Evolutionary conservation across 176 grass and related monocot genomes (phyloP).

Genomic region (Eragrostis curvula): DNA sequence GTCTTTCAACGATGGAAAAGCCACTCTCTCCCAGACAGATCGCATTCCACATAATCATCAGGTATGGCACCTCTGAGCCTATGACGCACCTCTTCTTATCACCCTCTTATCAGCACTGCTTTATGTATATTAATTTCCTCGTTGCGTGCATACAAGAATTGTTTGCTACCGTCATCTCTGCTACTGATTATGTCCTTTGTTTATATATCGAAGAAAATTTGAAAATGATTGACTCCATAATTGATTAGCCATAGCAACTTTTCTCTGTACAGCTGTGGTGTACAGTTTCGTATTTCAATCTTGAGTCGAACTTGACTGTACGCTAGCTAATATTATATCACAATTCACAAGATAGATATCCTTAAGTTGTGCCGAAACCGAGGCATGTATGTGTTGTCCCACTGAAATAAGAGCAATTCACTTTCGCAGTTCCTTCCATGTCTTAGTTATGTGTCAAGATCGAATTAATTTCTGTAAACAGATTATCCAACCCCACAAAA

Average conservation of each 20-base stretch:
- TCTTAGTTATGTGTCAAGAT: neutral
- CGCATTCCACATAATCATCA: constrained; percentile 39
- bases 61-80: constrained; percentile 48
- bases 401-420: constrained; percentile 32
- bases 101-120: constrained; percentile 32
- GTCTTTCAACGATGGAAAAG: constrained; percentile 59
- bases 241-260: constrained; percentile 15
- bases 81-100: constrained; percentile 11
- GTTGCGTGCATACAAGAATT: constrained; percentile 15
- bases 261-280: neutral
- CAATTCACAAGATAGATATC: neutral
- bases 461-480: neutral
- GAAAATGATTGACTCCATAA: neutral
- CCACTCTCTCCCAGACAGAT: neutral
- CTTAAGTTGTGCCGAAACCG: constrained; percentile 1
- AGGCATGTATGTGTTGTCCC: neutral
- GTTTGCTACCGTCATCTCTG: neutral
- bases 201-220: neutral
- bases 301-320: constrained; percentile 7
- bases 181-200: no score
- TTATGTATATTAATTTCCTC: constrained; percentile 36
- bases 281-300: constrained; percentile 16
- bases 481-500: neutral
- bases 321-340: constrained; percentile 19
- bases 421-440: constrained; percentile 1